These are phyloP conservation scores for Stylonectria norvegica DNA, from an alignment of 2,329 filamentous ascomycete genomes.

Conservation along the genomic window DNA sequence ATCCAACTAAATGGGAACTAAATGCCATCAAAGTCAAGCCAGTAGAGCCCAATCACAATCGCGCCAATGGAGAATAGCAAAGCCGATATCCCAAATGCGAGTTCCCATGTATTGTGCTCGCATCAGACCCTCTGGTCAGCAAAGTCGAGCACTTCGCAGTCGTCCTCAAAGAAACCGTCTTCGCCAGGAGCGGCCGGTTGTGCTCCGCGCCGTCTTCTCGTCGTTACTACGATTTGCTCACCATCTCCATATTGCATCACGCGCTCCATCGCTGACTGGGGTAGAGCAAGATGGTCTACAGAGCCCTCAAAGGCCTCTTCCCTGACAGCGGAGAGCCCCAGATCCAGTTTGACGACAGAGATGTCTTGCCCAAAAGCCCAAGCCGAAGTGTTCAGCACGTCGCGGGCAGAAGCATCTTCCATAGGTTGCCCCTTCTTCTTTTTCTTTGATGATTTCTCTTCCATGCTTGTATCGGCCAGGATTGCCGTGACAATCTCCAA, in stretches of 20 bases:
- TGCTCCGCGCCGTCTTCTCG: constrained; percentile 61
- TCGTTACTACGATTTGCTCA: constrained; percentile 80
- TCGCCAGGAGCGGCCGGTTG: constrained; percentile 54
- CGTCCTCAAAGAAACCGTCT: constrained; percentile 85
- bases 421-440: constrained; percentile 34
- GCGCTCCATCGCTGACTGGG: constrained; percentile 62
- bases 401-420: constrained; percentile 13
- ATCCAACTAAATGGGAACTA: too few species aligned
- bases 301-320: constrained; percentile 52
- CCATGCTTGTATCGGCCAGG: constrained; percentile 40
- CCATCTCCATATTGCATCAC: constrained; percentile 59
- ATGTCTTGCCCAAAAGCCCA: constrained; percentile 63
- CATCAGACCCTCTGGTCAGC: constrained; percentile 66
- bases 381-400: constrained; percentile 18
- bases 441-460: constrained; percentile 36
- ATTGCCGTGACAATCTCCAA: constrained; percentile 38
- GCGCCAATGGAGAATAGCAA: constrained; percentile 24
- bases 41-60: too few species aligned
- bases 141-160: constrained; percentile 88
- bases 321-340: constrained; percentile 43
- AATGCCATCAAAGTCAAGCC: constrained; percentile 12
- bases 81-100: too few species aligned
- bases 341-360: constrained; percentile 47
- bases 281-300: constrained; percentile 58
- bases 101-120: too few species aligned